Evolutionary conservation across 768 basidiomycete genomes (phyloP), one percentile per base, ranked within the genome.

Genomic region (Rhizopogon vesiculosus): DNA sequence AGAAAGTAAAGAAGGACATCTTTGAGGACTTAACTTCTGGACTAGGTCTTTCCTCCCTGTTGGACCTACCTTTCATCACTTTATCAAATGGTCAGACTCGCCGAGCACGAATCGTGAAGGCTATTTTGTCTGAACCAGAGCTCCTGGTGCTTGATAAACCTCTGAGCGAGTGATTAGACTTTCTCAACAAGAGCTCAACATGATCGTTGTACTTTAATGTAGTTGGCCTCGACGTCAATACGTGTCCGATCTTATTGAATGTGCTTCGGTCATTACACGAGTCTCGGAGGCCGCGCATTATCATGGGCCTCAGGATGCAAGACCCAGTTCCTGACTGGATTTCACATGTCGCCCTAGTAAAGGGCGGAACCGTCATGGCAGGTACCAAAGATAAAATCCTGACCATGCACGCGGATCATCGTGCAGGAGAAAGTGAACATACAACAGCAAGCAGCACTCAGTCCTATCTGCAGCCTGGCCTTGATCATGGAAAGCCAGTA

Each of bases 41-140:
- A 45, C 77, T 98, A 66, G 78, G 79, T 7, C 72, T 98, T 41
- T 66, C 69, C 2, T 61, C 75, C 5, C 70, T 95, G 25, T 74
- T 98, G n/a, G 87, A 94, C 64, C 64, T 96, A 5, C 96, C 96
- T 0, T 67, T 91, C 3, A 77, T 98, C 7, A 91, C 91, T 0
- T 68, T 98, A 51, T 91, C 89, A 59, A 96, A 95, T 63, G 96
- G 96, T 0, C 95, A 99, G 74, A 97, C 87, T 29, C 74, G 95
- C 40, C 74, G 92, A 16, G 93, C 93, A 5, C 75, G 94, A 43
- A 89, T 99, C 46, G 77, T 90, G 7, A 83, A 86, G 59, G 89
- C 90, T 0, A 69, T 98, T 8, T 66, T 98, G 33, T 74, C 69
- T n/a, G 76, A 80, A 44, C 92, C 93, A 0, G 79, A 86, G 58